Conservation (phyloP, 345 rosid genomes). For the Excoecaria agallocha region DNA sequence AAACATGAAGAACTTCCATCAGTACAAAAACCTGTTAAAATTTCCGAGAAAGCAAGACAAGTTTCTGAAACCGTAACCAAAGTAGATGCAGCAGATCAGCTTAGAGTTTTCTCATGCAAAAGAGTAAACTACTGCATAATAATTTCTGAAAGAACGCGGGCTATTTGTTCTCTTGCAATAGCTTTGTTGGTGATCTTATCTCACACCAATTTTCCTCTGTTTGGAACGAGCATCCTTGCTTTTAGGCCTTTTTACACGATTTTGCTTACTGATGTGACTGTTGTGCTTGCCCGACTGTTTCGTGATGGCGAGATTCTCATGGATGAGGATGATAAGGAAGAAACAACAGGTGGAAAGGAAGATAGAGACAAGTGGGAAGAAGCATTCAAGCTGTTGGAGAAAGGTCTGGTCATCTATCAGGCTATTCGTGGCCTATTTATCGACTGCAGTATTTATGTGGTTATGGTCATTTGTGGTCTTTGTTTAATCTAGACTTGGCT, state of each 20-base stretch:
- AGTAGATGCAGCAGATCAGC: not conserved
- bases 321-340: conserved; percentile 36
- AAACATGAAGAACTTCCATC: too few relatives aligned
- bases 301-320: conserved; percentile 26
- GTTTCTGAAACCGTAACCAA: conserved; percentile 3
- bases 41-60: too few relatives aligned
- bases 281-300: conserved; percentile 42
- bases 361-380: conserved; percentile 45
- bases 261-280: conserved; percentile 50
- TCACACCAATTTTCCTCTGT: too few relatives aligned
- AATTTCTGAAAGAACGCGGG: conserved; percentile 51
- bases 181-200: conserved; percentile 49
- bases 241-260: conserved; percentile 61
- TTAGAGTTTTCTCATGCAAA: conserved; percentile 46
- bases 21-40: too few relatives aligned
- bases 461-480: conserved; percentile 52
- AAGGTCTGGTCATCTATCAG: conserved; percentile 64
- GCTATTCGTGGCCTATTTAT: conserved; percentile 55
- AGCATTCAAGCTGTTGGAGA: conserved; percentile 65
- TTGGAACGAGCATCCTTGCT: conserved; percentile 29
- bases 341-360: conserved; percentile 21
- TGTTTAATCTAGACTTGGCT: conserved; percentile 28
- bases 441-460: conserved; percentile 70
- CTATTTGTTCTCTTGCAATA: conserved; percentile 52
- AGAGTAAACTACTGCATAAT: conserved; percentile 49